These are phyloP conservation scores for Hypoxylon fuscum DNA, from an alignment of 495 filamentous ascomycete species.

Conservation along the genomic window DNA sequence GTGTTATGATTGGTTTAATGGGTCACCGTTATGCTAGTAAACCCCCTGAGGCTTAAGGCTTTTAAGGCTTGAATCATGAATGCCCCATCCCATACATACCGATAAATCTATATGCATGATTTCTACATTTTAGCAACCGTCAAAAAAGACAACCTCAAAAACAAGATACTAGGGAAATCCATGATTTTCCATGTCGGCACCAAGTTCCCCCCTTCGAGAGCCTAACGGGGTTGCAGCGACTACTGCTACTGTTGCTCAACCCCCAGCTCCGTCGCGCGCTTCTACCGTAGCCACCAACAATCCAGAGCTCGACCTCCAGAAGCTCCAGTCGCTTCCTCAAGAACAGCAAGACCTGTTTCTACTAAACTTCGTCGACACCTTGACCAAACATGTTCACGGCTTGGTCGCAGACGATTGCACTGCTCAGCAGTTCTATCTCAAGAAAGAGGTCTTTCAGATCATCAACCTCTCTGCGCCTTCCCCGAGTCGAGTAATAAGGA, in stretches of 20 bases:
- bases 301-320: constrained; percentile 82
- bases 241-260: constrained; percentile 29
- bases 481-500: constrained; percentile 87
- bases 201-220: constrained; percentile 35
- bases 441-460: constrained; percentile 90
- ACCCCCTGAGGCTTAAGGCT: too few species aligned
- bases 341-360: constrained; percentile 97
- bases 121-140: neutral
- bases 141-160: neutral
- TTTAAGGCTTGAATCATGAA: too few species aligned
- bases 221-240: constrained; percentile 41
- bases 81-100: too few species aligned
- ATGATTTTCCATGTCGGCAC: constrained; percentile 41
- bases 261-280: constrained; percentile 39
- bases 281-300: constrained; percentile 47
- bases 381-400: constrained; percentile 80
- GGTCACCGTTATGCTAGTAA: too few species aligned
- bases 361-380: constrained; percentile 83
- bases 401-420: constrained; percentile 81
- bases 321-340: constrained; percentile 87
- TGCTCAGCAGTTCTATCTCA: constrained; percentile 85
- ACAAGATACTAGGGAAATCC: constrained; percentile 3
- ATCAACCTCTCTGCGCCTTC: constrained; percentile 85
- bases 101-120: too few species aligned
- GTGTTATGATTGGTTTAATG: too few species aligned